A percentile compares a stretch with the other conserved stretches of the same genome.
Conservation (phyloP, 225 moss, liverwort and hornwort genomes). For the Pseudisothecium myosuroides region DNA sequence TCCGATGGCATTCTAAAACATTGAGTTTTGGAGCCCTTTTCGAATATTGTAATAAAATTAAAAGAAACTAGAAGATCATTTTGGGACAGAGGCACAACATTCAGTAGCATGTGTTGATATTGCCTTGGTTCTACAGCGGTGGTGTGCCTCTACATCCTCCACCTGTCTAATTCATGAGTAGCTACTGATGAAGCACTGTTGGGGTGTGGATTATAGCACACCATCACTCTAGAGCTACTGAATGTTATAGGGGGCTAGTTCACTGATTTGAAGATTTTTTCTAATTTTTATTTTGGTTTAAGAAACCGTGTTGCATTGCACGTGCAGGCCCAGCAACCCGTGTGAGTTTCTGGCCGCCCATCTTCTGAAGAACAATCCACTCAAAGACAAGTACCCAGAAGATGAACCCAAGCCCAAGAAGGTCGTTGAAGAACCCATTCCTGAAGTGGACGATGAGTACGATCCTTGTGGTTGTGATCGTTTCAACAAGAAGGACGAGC, state of each 20-base stretch:
- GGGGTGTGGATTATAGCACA: too few relatives aligned
- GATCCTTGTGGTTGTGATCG: conserved; percentile 23
- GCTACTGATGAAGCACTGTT: too few relatives aligned
- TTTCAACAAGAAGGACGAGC: neutral
- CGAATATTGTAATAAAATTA: neutral
- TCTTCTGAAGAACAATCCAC: conserved; percentile 39
- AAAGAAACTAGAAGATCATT: neutral
- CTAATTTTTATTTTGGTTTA: neutral
- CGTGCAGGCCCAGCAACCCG: conserved; percentile 37
- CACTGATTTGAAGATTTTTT: neutral
- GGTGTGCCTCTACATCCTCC: too few relatives aligned
- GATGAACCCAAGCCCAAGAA: conserved; percentile 17
- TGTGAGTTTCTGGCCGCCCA: conserved; percentile 27
- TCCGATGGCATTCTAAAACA: fast-evolving
- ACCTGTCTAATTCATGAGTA: too few relatives aligned
- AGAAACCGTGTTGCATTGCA: neutral
- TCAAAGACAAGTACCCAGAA: conserved; percentile 8
- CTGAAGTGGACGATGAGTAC: neutral
- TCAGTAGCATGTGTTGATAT: too few relatives aligned
- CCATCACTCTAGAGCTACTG: too few relatives aligned
- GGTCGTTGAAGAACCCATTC: neutral
- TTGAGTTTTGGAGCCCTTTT: neutral
- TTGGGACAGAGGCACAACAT: fast-evolving
- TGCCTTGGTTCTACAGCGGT: too few relatives aligned
- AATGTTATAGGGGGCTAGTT: too few relatives aligned